These are phyloP conservation scores for Carex littledalei DNA, from an alignment of 176 grass and related monocot species.

Conservation along the genomic window DNA sequence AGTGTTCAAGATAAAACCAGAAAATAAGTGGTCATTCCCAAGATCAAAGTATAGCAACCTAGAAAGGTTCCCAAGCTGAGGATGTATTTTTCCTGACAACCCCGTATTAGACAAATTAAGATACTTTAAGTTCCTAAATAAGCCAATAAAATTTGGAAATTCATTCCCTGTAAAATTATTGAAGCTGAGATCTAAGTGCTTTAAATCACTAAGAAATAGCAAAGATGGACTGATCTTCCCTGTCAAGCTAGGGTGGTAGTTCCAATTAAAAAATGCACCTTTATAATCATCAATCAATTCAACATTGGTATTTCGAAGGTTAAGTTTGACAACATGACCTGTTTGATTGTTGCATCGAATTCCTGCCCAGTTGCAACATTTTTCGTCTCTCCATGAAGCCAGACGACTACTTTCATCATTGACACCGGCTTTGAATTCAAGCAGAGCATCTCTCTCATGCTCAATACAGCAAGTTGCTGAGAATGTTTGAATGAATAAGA, in stretches of 20 bases:
- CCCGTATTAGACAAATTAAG: conserved; percentile 15
- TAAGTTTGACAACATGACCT: conserved; percentile 6
- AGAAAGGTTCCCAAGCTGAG: conserved; percentile 34
- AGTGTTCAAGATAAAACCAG: not conserved
- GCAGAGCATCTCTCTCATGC: conserved; percentile 21
- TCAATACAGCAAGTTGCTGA: not conserved
- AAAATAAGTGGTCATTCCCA: not conserved
- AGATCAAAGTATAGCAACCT: conserved; percentile 24
- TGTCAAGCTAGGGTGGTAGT: not conserved
- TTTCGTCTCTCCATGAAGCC: conserved; percentile 12
- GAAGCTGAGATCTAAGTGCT: conserved; percentile 30
- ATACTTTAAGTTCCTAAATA: conserved; percentile 19
- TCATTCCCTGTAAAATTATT: conserved; percentile 17
- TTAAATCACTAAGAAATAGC: not conserved
- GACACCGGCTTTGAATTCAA: conserved; percentile 29
- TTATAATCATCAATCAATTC: not conserved
- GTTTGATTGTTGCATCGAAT: conserved; percentile 32
- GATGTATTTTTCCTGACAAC: conserved; percentile 3
- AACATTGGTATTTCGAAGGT: not conserved
- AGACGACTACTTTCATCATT: not conserved
- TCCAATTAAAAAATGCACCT: not conserved
- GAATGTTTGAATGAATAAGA: not conserved
- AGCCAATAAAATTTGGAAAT: conserved; percentile 20
- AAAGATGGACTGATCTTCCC: conserved; percentile 34
- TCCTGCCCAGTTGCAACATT: conserved; percentile 34